Evolutionary conservation across 371 early-diverging fungal species (phyloP).

Genomic region (Mucor indicus): DNA sequence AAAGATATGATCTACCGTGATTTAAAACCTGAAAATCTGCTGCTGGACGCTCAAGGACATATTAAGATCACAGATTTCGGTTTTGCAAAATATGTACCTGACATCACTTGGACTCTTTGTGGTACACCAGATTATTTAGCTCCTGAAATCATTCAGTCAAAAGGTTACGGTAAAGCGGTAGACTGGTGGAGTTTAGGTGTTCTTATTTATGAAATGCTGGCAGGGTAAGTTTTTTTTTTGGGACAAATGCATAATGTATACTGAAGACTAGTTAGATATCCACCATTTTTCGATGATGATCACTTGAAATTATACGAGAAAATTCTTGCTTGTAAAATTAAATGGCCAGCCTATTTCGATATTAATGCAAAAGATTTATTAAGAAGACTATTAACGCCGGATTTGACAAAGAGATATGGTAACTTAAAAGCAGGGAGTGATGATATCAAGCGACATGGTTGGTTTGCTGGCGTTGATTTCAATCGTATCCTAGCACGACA

Average conservation of each 20-base stretch:
- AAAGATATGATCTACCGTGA: slow-evolving; percentile 91
- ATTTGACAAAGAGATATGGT: slow-evolving; percentile 86
- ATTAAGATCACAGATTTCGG: slow-evolving; percentile 99
- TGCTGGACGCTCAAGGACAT: slow-evolving; percentile 86
- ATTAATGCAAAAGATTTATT: slow-evolving; percentile 85
- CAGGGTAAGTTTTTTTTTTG: slow-evolving; percentile 48
- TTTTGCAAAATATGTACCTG: slow-evolving; percentile 93
- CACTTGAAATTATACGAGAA: slow-evolving; percentile 91
- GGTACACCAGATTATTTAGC: slow-evolving; percentile 99
- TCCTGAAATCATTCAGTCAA: slow-evolving; percentile 94
- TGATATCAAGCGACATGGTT: slow-evolving; percentile 89
- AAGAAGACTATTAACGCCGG: slow-evolving; percentile 78
- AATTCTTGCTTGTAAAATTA: slow-evolving; percentile 79
- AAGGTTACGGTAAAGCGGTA: slow-evolving; percentile 94
- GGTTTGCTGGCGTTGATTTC: slow-evolving; percentile 96
- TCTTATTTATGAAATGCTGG: slow-evolving; percentile 91
- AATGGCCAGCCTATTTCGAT: slow-evolving; percentile 90
- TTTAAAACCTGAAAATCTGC: slow-evolving; percentile 90
- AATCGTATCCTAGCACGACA: slow-evolving; percentile 65
- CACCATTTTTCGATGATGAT: slow-evolving; percentile 95
- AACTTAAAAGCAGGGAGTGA: slow-evolving; percentile 83
- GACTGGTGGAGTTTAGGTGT: slow-evolving; percentile 99
- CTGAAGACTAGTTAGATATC: slow-evolving; percentile 52
- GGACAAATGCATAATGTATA: not conserved
- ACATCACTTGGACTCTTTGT: slow-evolving; percentile 94